Evolutionary conservation across 2,329 filamentous ascomycete genomes (phyloP).

Genomic region (Phyllosticta citrichinensis): DNA sequence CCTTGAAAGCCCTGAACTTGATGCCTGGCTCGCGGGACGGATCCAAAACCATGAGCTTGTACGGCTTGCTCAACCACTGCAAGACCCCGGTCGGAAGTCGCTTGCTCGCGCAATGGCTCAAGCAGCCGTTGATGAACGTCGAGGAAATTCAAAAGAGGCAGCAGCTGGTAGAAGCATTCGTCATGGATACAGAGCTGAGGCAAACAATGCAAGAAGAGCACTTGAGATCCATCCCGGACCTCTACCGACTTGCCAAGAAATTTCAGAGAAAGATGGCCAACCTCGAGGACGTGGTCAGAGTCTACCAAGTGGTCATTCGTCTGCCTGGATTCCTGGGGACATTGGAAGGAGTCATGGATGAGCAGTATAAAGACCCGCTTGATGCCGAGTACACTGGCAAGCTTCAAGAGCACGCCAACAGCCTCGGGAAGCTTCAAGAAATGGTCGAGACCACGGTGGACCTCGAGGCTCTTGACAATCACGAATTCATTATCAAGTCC

Average conservation of each 20-base stretch:
- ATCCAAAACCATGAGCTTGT: slow-evolving; percentile 95
- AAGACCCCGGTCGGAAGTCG: slow-evolving; percentile 91
- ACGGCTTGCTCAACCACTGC: slow-evolving; percentile 90
- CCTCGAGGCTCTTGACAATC: slow-evolving; percentile 85
- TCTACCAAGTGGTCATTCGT: slow-evolving; percentile 89
- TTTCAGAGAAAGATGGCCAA: slow-evolving; percentile 89
- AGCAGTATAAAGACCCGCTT: slow-evolving; percentile 77
- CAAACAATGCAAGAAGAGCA: slow-evolving; percentile 98
- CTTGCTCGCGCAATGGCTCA: slow-evolving; percentile 88
- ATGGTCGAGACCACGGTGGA: slow-evolving; percentile 99
- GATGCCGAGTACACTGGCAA: slow-evolving; percentile 82
- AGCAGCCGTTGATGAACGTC: slow-evolving; percentile 90
- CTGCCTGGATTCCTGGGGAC: slow-evolving; percentile 83
- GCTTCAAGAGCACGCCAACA: slow-evolving; percentile 61
- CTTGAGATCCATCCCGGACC: slow-evolving; percentile 80
- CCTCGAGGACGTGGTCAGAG: slow-evolving; percentile 87
- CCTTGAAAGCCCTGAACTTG: slow-evolving; percentile 85
- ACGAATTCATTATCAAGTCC: slow-evolving; percentile 98
- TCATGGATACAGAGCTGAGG: slow-evolving; percentile 80
- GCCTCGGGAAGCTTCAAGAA: slow-evolving; percentile 77
- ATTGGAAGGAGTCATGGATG: slow-evolving; percentile 90
- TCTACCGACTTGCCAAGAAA: slow-evolving; percentile 86
- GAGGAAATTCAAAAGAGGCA: slow-evolving; percentile 83
- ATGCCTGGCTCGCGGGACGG: slow-evolving; percentile 95
- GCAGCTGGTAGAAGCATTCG: slow-evolving; percentile 90